Evolutionary conservation across 768 basidiomycete species (phyloP), one percentile per base, ranked within the genome.

Genomic region (Termitomyces titanicus): DNA sequence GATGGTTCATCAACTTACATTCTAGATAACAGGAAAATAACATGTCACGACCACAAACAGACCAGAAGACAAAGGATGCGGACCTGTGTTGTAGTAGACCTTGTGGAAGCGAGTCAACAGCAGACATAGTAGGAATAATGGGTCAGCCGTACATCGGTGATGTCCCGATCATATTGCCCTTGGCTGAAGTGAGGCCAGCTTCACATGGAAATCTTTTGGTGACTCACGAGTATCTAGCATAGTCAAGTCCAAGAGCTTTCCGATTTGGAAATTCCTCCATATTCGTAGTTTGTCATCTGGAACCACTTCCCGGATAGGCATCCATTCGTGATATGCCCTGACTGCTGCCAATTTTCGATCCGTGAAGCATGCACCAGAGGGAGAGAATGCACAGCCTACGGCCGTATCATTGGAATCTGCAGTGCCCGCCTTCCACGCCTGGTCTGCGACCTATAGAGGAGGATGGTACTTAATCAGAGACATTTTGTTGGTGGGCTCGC

Each of bases 201-300:
- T 25, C 11, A 33, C 5, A 22, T 4, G 9, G 18, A 22, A 25
- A 7, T 27, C 27, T 20, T 24, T 39, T 38, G 25, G 22, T 20
- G 17, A 34, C 73, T 57, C 54, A 80, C 83, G 77, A 22, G 83
- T 84, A 63, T 85, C 83, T 17, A 85, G 72, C 81, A 85, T 81
- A 10, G 81, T 78, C 61, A 84, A 64, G 61, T 83, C 82, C 59
- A 83, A 63, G n/a, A 85, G 73, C 63, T 82, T 81, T 44, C 83
- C 83, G 35, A 85, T 77, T 68, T 83, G 78, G 70, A 85, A 84
- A 61, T 81, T 82, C 33, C 83, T 75, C 81, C 81, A 85, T 47
- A 84, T 84, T 25, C 82, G 73, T 13, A 85, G 74, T 59, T 79
- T 74, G 66, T 84, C 81, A 50, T 75, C 74, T 1, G 75, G 73